A percentile compares a stretch with the other conserved stretches of the same genome.
Evolutionary conservation across 2,329 filamentous ascomycete genomes (phyloP).

Genomic region (Sarocladium kiliense): DNA sequence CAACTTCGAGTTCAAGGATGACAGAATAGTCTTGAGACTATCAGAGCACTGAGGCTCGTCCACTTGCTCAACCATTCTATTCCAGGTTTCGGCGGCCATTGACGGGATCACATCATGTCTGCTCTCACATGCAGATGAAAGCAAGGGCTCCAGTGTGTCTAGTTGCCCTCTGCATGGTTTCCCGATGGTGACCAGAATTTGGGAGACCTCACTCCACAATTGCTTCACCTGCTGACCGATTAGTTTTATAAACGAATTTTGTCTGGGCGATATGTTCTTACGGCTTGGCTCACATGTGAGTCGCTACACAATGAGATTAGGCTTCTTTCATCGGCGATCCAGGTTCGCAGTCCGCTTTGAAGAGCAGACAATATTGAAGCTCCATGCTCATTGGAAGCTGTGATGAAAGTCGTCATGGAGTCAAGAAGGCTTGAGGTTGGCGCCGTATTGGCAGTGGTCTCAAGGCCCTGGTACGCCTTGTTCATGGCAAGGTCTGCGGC

Average conservation of each 20-base stretch:
- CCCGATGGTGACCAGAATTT: slow-evolving; percentile 28
- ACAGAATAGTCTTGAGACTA: slow-evolving; percentile 56
- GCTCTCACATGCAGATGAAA: slow-evolving; percentile 53
- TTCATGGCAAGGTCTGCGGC: slow-evolving; percentile 49
- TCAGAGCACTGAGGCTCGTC: slow-evolving; percentile 59
- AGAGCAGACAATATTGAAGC: slow-evolving; percentile 23
- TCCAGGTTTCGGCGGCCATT: slow-evolving; percentile 57
- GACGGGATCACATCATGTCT: slow-evolving; percentile 51
- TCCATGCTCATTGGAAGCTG: slow-evolving; percentile 27
- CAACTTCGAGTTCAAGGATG: slow-evolving; percentile 50
- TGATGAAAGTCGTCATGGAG: slow-evolving; percentile 48
- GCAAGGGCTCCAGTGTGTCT: slow-evolving; percentile 46
- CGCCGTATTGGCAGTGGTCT: slow-evolving; percentile 30
- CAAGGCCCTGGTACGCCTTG: slow-evolving; percentile 45
- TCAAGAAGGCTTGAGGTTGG: slow-evolving; percentile 43
- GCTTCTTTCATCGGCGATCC: slow-evolving; percentile 55
- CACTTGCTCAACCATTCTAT: slow-evolving; percentile 58
- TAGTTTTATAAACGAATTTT: slow-evolving; percentile 15
- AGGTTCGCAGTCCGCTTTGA: slow-evolving; percentile 56
- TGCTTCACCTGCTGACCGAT: slow-evolving; percentile 34
- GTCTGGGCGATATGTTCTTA: slow-evolving; percentile 28
- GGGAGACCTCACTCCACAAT: slow-evolving; percentile 47
- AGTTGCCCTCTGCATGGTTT: slow-evolving; percentile 40
- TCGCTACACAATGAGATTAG: slow-evolving; percentile 36
- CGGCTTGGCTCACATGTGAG: slow-evolving; percentile 35